Conservation (phyloP, 805 yeast genomes). For the Wickerhamomyces silvicola region DNA sequence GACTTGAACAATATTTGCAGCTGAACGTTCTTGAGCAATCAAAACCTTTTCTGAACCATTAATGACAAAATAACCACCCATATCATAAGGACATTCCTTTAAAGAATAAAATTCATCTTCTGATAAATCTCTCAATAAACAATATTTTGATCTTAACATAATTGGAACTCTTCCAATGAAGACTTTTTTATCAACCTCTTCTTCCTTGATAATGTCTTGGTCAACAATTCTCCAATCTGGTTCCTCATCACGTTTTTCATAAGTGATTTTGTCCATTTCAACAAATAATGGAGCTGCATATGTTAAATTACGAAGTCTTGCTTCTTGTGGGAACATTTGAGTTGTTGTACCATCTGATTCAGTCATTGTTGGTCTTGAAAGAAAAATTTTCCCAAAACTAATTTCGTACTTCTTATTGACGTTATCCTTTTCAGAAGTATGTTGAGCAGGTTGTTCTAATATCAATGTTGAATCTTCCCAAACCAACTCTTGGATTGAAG, state of each 20-base stretch:
- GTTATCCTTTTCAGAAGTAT: slow-evolving; percentile 83
- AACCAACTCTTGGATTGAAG: slow-evolving; percentile 93
- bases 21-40: slow-evolving; percentile 97
- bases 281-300: slow-evolving; percentile 95
- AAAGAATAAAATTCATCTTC: slow-evolving; percentile 92
- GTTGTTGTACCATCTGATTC: slow-evolving; percentile 99
- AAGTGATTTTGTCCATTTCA: slow-evolving; percentile 87
- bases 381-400: slow-evolving; percentile 94
- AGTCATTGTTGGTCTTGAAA: slow-evolving; percentile 96
- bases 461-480: slow-evolving; percentile 93
- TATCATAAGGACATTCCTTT: slow-evolving; percentile 98
- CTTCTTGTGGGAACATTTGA: slow-evolving; percentile 97
- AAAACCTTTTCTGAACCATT: slow-evolving; percentile 98
- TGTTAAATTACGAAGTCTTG: slow-evolving; percentile 90
- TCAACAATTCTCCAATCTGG: slow-evolving; percentile 54
- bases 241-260: slow-evolving; percentile 75
- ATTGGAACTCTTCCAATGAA: slow-evolving; percentile 96
- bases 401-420: slow-evolving; percentile 91
- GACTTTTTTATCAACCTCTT: slow-evolving; percentile 71
- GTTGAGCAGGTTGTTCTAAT: slow-evolving; percentile 97
- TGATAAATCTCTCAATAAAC: slow-evolving; percentile 82
- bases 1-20: slow-evolving; percentile 98
- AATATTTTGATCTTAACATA: slow-evolving; percentile 94
- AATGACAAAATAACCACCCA: slow-evolving; percentile 98
- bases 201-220: slow-evolving; percentile 52